Evolutionary conservation across 2,329 filamentous ascomycete species (phyloP).

Genomic region (Chaetomium strumarium): DNA sequence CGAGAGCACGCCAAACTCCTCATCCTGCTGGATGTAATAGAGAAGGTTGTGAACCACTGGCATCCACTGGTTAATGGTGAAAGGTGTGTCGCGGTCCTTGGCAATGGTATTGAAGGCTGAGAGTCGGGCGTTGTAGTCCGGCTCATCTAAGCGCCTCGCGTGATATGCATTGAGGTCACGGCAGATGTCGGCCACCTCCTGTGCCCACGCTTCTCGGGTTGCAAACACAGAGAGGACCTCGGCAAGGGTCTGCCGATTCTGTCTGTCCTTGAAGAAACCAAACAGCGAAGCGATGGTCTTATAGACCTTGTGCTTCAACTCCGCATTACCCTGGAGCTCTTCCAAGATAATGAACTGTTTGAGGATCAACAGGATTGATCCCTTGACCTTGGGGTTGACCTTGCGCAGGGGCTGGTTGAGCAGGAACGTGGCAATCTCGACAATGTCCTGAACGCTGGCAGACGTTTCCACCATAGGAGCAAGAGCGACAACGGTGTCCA

Average conservation of each 20-base stretch:
- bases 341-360: constrained; percentile 71
- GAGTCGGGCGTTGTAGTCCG: constrained; percentile 79
- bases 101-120: constrained; percentile 70
- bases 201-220: constrained; percentile 53
- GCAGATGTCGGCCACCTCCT: constrained; percentile 64
- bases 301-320: constrained; percentile 61
- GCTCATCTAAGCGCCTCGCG: constrained; percentile 67
- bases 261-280: constrained; percentile 79
- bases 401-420: constrained; percentile 78
- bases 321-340: constrained; percentile 47
- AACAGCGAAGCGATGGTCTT: constrained; percentile 74
- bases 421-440: constrained; percentile 74
- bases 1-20: constrained; percentile 78
- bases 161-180: constrained; percentile 75
- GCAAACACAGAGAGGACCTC: constrained; percentile 68
- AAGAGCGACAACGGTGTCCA: constrained; percentile 72
- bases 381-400: constrained; percentile 78
- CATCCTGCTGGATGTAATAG: constrained; percentile 77
- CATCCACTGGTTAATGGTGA: constrained; percentile 72
- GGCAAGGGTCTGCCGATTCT: constrained; percentile 68
- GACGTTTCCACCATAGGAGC: constrained; percentile 63
- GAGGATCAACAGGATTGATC: constrained; percentile 70
- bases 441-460: constrained; percentile 66
- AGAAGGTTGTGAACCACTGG: constrained; percentile 85
- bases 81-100: constrained; percentile 49